phyloP scores from a whole-genome alignment of 768 basidiomycete genomes.

The Xerocomellus dryophilus region DNA sequence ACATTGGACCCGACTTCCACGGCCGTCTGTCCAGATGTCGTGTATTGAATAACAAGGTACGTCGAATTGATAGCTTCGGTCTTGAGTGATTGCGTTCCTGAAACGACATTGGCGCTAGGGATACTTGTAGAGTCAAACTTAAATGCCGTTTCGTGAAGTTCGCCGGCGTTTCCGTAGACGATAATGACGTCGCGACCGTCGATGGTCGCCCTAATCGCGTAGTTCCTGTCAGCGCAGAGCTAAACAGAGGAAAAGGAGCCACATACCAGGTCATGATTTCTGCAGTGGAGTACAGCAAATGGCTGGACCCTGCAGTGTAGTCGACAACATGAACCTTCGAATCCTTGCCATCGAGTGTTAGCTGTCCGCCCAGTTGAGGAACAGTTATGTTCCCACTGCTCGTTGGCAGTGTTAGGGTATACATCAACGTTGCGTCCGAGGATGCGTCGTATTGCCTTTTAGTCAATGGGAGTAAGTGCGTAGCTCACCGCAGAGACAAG shows the following conservation, averaged over 20 bases:
- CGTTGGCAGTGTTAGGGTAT: constrained; percentile 43
- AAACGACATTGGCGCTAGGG: constrained; percentile 24
- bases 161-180: constrained; percentile 45
- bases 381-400: constrained; percentile 42
- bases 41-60: constrained; percentile 43
- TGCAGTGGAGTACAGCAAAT: constrained; percentile 45
- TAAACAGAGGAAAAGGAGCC: background rate
- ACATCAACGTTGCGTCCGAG: constrained; percentile 18
- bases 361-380: constrained; percentile 42
- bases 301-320: constrained; percentile 43
- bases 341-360: constrained; percentile 49
- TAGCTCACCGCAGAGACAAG: background rate
- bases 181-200: constrained; percentile 47
- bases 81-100: constrained; percentile 32
- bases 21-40: constrained; percentile 45
- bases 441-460: constrained; percentile 15
- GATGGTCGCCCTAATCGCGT: constrained; percentile 41
- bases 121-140: constrained; percentile 29
- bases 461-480: constrained; percentile 2
- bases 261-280: constrained; percentile 49
- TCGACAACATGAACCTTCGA: constrained; percentile 53
- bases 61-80: constrained; percentile 35
- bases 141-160: constrained; percentile 51
- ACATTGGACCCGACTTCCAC: constrained; percentile 40
- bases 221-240: background rate